Evolutionary conservation across 1,139 yeast species (phyloP), one percentile per base, ranked within the genome.

Genomic region (Kodamaea anthophila): DNA sequence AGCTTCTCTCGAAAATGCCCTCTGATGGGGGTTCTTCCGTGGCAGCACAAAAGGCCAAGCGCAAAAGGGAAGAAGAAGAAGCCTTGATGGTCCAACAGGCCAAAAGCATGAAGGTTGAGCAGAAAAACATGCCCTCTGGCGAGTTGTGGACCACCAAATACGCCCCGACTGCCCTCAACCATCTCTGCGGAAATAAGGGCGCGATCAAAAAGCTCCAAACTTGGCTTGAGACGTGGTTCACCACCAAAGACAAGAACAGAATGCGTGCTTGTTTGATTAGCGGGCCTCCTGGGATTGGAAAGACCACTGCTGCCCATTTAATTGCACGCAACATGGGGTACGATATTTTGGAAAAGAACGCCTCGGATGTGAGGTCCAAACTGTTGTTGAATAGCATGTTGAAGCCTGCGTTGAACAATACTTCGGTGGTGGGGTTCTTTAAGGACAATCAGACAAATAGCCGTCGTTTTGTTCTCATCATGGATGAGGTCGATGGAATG

Each of bases 401-500:
- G 19, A 79, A 81, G 38, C 75, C 79, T 16, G 79, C 87, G 1
- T 64, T 88, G 36, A 77, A 74, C 48, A 91, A 87, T 47, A 80
- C 88, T 8, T 86, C 97, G 0, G 79, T 91, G 14, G 75, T 75
- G 35, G 96, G 96, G 0, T 86, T 64, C 47, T 79, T 85, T 58
- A 26, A 25, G 10, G 25, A 28, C 5, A 39, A 38, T 29, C 68
- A 71, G 36, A n/a, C n/a, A n/a, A n/a, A n/a, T n/a, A 28, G 31
- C 8, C 27, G 31, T 7, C 61, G 53, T 34, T 77, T 88, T 43
- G 87, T 88, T 31, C 69, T 91, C 30, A 82, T 93, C 40, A 87
- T 93, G 97, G 99, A 93, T 58, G 99, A 93, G 59, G 98, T 93
- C 18, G 99, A 93, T 55, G 99, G 99, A 43, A 91, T 93, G 98